phyloP scores from a whole-genome alignment of 345 rosid genomes.

The Durio zibethinus region DNA sequence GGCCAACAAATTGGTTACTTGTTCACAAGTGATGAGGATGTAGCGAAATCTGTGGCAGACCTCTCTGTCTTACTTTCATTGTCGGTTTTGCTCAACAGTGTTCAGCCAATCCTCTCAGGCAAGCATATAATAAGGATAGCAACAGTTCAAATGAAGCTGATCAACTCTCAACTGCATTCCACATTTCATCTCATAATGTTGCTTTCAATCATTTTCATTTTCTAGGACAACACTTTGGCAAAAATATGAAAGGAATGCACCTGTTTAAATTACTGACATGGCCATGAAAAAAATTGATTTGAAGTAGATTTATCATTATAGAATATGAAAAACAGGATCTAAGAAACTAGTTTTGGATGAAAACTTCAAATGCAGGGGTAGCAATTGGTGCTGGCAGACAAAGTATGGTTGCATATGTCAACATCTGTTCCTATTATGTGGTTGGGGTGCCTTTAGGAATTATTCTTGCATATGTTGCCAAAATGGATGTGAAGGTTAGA shows the following conservation, averaged over 20 bases:
- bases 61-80: constrained; percentile 48
- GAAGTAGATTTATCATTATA: not conserved
- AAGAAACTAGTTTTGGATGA: not conserved
- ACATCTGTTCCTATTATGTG: constrained; percentile 31
- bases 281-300: no score
- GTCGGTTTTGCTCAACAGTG: constrained; percentile 59
- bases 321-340: not conserved
- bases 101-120: constrained; percentile 45
- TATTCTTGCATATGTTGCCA: constrained; percentile 33
- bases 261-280: no score
- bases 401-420: constrained; percentile 27
- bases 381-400: constrained; percentile 39
- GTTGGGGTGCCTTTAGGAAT: constrained; percentile 35
- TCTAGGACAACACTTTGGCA: no score
- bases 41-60: constrained; percentile 28
- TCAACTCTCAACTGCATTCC: not conserved
- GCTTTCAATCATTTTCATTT: no score
- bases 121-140: not conserved
- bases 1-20: constrained; percentile 24
- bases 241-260: no score
- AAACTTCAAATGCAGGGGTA: constrained; percentile 20
- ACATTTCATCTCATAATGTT: no score
- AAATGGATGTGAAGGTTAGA: constrained; percentile 33
- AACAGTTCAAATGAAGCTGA: not conserved
- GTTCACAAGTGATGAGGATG: constrained; percentile 27